A percentile compares a stretch with the other conserved stretches of the same genome.
Conservation (phyloP, 345 rosid species). For the Eucalyptus shirleyi region DNA sequence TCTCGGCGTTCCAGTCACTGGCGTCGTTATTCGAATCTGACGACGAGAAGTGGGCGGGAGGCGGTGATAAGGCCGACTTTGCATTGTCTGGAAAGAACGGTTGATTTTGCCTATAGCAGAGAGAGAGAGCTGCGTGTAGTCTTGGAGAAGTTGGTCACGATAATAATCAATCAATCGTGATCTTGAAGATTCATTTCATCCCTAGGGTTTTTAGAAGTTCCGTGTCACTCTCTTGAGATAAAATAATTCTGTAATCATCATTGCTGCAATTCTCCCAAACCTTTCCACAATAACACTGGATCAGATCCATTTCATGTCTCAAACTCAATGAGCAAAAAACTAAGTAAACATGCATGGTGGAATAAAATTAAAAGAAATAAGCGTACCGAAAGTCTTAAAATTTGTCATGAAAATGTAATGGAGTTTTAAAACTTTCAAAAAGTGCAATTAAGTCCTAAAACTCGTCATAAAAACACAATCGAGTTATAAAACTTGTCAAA, state of each 20-base stretch:
- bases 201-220: background rate
- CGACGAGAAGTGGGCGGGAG: background rate
- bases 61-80: background rate
- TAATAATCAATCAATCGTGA: background rate
- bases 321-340: background rate
- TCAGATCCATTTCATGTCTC: background rate
- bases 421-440: too few relatives aligned
- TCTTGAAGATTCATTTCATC: background rate
- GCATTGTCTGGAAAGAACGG: background rate
- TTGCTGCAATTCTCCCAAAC: background rate
- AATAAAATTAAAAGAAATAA: background rate
- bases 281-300: background rate
- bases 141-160: background rate
- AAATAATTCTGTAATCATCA: background rate
- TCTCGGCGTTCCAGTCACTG: background rate
- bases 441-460: too few relatives aligned
- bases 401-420: too few relatives aligned
- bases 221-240: background rate
- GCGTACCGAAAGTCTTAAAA: fast-evolving
- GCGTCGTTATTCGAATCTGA: background rate
- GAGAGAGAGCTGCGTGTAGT: background rate
- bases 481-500: too few relatives aligned
- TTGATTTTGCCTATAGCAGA: background rate
- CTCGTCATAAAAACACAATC: fast-evolving
- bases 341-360: background rate